phyloP scores from a whole-genome alignment of 805 yeast species.

The Pichia nanzhaoensis region DNA sequence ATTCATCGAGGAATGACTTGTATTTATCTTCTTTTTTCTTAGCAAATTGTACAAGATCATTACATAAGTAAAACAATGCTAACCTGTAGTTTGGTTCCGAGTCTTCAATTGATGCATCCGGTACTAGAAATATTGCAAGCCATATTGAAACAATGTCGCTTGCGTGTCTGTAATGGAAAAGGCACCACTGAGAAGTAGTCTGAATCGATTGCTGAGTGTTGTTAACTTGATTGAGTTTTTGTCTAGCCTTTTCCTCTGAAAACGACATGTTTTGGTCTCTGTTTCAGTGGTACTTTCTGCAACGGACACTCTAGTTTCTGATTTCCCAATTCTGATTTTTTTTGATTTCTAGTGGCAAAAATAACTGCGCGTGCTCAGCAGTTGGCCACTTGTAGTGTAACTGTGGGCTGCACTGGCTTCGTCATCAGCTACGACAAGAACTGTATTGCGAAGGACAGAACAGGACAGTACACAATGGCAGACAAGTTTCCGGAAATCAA shows the following conservation, averaged over 20 bases:
- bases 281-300: too few relatives aligned
- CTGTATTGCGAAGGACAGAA: too few relatives aligned
- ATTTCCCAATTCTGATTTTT: too few relatives aligned
- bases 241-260: slow-evolving; percentile 41
- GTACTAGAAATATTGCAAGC: slow-evolving; percentile 10
- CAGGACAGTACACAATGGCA: slow-evolving; percentile 38
- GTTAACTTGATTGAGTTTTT: slow-evolving; percentile 40
- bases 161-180: slow-evolving; percentile 60
- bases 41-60: slow-evolving; percentile 78
- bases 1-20: slow-evolving; percentile 51
- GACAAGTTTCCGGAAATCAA: slow-evolving; percentile 72
- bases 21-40: slow-evolving; percentile 46
- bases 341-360: too few relatives aligned
- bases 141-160: slow-evolving; percentile 33
- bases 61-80: slow-evolving; percentile 60
- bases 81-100: slow-evolving; percentile 29
- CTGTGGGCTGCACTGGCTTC: too few relatives aligned
- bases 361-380: too few relatives aligned
- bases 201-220: slow-evolving; percentile 71
- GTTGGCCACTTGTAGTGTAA: too few relatives aligned
- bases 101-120: slow-evolving; percentile 10
- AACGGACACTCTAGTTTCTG: too few relatives aligned
- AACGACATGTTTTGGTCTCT: slow-evolving; percentile 36
- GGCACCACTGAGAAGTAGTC: slow-evolving; percentile 62
- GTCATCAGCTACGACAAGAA: too few relatives aligned